Evolutionary conservation across 2,329 filamentous ascomycete genomes (phyloP), one percentile per base, ranked within the genome.

Genomic region (Claviceps capensis): DNA sequence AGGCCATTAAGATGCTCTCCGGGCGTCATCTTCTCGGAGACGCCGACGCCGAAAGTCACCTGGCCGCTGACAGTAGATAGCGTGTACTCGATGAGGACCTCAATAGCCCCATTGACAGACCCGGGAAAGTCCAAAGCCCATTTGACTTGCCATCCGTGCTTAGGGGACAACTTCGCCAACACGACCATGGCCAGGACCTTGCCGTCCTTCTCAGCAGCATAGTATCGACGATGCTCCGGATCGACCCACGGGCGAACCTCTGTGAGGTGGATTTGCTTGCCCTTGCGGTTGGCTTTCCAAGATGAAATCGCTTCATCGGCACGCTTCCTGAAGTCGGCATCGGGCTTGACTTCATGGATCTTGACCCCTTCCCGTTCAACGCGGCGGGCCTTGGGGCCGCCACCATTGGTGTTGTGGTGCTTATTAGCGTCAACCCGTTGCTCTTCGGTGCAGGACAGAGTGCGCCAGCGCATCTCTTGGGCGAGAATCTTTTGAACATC

Each of bases 81-180:
- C 0, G 85, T 80, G 62, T 84, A 78, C 40, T 85, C 81, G 60
- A 94, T 85, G 42, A 93, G 78, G 42, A 84, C 78, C 70, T 96
- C 90, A 56, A 95, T 95, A 37, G 86, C 84, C 47, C 90, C 90
- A 45, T 81, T 87, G n/a, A 90, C 86, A 1, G 89, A 80, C 26
- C 80, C 81, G 0, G 89, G 90, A 75, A 96, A 95, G 68, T 96
- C 88, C 51, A 96, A 81, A n/a, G 86, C 86, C 74, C 93, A 95
- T 72, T 96, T 96, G 64, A 95, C 84, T 72, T 96, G 90, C 81
- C 88, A 94, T 51, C 90, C 90, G 64, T 94, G 81, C 38, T 79
- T 74, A 2, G 88, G 87, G 3, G 85, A 80, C 30, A 96, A 79
- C 66, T 88, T 86, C 50, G 86, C 86, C 60, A 96, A 74, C 8